Evolutionary conservation across 164 flowering plant genomes (phyloP), one percentile per base, ranked within the genome.

Genomic region (Macadamia tetraphylla): DNA sequence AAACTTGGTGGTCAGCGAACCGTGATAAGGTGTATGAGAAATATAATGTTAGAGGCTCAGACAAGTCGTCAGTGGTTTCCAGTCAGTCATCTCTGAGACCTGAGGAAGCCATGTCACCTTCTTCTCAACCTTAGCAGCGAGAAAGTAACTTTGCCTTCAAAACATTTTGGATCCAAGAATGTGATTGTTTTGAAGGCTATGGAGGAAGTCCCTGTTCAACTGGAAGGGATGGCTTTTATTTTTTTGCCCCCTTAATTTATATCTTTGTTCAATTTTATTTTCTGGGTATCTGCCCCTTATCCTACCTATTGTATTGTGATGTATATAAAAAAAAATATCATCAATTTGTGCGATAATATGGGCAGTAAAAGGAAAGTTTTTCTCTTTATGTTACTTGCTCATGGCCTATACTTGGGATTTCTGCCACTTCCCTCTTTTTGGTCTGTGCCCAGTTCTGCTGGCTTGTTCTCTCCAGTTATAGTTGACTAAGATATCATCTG

Each of bases 1-100:
- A 85, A 71, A 78, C 80, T 49, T 88, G 93, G 90, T 88, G 93
- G 93, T 82, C 87, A 9, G 89, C 86, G 75, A 88, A 88, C 69
- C 89, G 90, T 17, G 90, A 82, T 66, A 86, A 71, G 77, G 93
- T 88, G 31, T 85, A 85, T 62, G 88, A 84, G 68, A 88, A 76
- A 65, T 88, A 86, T 74, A 86, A 85, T 48, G 86, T 88, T 17
- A 81, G 86, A 58, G 87, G 81, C 1, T 74, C 84, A 29, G 90
- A 86, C 62, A 83, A 77, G 69, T 76, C 88, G 5, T 80, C 88
- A 6, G 81, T 63, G 15, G 64, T 68, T 29, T 73, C 77, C 3
- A 69, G 62, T 15, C 75, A 71, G 63, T 71, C 75, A 14, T 49
- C 70, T 18, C 73, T 42, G 65, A 71, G 71, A 77, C 42, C 72